Percentiles rank a stretch among this genome's conserved stretches.
These are phyloP conservation scores for Talaromyces marneffei DNA, from an alignment of 2,329 filamentous ascomycete species.

Conservation along the genomic window DNA sequence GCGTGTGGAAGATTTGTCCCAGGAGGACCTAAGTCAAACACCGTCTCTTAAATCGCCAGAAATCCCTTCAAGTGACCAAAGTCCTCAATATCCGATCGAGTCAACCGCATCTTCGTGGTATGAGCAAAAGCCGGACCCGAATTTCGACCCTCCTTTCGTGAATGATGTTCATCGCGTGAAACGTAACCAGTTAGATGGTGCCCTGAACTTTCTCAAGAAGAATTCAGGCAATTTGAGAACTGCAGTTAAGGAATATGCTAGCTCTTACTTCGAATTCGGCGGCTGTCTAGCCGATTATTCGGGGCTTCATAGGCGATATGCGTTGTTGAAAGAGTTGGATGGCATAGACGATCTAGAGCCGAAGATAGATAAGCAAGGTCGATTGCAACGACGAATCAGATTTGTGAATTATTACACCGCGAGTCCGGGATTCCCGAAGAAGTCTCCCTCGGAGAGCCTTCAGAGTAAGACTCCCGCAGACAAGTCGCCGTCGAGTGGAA, in stretches of 20 bases:
- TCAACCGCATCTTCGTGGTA: constrained; percentile 17
- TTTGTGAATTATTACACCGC: constrained; percentile 90
- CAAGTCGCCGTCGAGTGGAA: neutral
- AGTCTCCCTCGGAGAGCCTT: neutral
- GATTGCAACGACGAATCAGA: constrained; percentile 49
- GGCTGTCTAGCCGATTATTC: constrained; percentile 71
- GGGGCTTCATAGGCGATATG: constrained; percentile 65
- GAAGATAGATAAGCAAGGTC: constrained; percentile 26
- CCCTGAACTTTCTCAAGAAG: constrained; percentile 75
- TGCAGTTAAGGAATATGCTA: constrained; percentile 67
- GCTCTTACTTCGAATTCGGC: constrained; percentile 78
- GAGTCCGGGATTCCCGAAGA: constrained; percentile 55
- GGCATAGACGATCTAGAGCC: constrained; percentile 55
- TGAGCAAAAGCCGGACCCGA: constrained; percentile 42
- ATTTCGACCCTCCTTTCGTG: constrained; percentile 67
- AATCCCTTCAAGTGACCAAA: neutral
- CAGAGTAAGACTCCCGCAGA: neutral
- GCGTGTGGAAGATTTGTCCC: constrained; percentile 23
- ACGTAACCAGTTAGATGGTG: constrained; percentile 56
- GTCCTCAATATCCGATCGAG: neutral
- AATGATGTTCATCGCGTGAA: constrained; percentile 69
- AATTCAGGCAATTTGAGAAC: constrained; percentile 66
- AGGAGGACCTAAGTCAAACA: constrained; percentile 13
- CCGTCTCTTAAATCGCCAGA: neutral
- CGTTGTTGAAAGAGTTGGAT: constrained; percentile 63